Evolutionary conservation across 805 yeast species (phyloP), one percentile per base, ranked within the genome.

Genomic region (Candida berthetii): DNA sequence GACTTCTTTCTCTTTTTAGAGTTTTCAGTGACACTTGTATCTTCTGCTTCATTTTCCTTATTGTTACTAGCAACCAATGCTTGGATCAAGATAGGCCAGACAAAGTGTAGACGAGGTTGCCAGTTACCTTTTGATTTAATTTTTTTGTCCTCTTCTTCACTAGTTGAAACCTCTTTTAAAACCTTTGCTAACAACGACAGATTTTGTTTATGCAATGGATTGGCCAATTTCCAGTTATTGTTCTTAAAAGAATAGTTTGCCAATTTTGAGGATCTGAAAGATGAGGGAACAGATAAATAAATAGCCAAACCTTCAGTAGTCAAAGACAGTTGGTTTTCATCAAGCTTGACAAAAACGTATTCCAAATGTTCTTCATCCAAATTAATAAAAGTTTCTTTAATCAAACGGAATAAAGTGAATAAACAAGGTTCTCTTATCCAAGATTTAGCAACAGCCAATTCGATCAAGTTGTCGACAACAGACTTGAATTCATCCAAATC

Each of bases 401-500:
- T 49, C 3, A 83, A 69, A 40, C 76, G 80, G 49, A 73, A 77
- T 37, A 90, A 65, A 1, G 95, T 84, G 54, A 71, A 85, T 52
- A 85, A 69, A 33, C 87, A 71, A 3, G 95, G 78, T 61, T 91
- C 96, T 45, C 95, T 69, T 34, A 90, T 74, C 97, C 97, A 90
- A 1, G 85, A 75, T 58, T 90, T 91, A 29, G 65, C 48, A 13
- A 66, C 58, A 0, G 95, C 74, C 42, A 90, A 65, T 19, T 74
- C 78, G 4, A 86, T 57, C 31, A 85, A 52, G 25, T 66, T 57
- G 4, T 67, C 62, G 22, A 77, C 58, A 36, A 82, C 73, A 11
- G 61, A 57, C 15, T 54, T 45, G 38, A 69, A 64, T 37, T 71
- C 68, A 3, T 53, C 58, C 1, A 53, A 35, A 13, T 49, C 44